These are phyloP conservation scores for Lagenidium giganteum DNA, from an alignment of 352 stramenopile species.

Conservation along the genomic window DNA sequence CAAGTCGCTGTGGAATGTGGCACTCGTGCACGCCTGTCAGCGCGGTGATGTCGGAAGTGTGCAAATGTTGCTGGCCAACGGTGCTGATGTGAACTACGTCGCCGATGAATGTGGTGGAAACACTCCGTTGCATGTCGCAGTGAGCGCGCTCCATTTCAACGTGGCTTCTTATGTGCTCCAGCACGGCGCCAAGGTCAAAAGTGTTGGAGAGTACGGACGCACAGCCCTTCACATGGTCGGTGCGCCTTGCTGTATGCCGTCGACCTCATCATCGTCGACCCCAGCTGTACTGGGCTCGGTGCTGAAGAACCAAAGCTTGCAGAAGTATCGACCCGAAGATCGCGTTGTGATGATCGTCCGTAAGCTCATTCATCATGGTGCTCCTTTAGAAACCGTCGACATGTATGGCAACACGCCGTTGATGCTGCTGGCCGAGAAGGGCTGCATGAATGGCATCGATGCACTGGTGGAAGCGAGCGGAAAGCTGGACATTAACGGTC, in stretches of 20 bases:
- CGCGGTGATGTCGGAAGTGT: slow-evolving; percentile 78
- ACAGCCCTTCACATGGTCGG: slow-evolving; percentile 80
- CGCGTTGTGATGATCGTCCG: slow-evolving; percentile 77
- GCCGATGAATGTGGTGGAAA: slow-evolving; percentile 77
- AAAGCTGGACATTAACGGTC: slow-evolving; percentile 65
- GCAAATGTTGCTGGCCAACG: slow-evolving; percentile 85
- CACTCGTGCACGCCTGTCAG: slow-evolving; percentile 83
- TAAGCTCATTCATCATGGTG: slow-evolving; percentile 74
- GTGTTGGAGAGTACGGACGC: slow-evolving; percentile 59
- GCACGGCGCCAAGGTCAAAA: slow-evolving; percentile 76
- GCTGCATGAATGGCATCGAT: slow-evolving; percentile 67
- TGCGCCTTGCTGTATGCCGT: slow-evolving; percentile 52
- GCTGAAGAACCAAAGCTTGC: slow-evolving; percentile 12
- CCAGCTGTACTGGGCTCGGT: slow-evolving; percentile 15
- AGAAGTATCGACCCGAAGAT: slow-evolving; percentile 35
- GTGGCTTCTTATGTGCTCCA: slow-evolving; percentile 86
- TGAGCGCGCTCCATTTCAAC: slow-evolving; percentile 79
- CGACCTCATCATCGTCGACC: slow-evolving; percentile 24
- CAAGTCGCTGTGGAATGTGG: slow-evolving; percentile 87
- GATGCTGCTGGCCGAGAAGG: slow-evolving; percentile 74
- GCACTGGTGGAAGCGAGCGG: slow-evolving; percentile 64
- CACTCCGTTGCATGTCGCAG: slow-evolving; percentile 72
- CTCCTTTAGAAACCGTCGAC: slow-evolving; percentile 55
- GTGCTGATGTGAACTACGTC: slow-evolving; percentile 85
- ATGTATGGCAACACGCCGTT: slow-evolving; percentile 81